Evolutionary conservation across 208 protist genomes (phyloP).

Genomic region (Trypanosoma platydactyli): DNA sequence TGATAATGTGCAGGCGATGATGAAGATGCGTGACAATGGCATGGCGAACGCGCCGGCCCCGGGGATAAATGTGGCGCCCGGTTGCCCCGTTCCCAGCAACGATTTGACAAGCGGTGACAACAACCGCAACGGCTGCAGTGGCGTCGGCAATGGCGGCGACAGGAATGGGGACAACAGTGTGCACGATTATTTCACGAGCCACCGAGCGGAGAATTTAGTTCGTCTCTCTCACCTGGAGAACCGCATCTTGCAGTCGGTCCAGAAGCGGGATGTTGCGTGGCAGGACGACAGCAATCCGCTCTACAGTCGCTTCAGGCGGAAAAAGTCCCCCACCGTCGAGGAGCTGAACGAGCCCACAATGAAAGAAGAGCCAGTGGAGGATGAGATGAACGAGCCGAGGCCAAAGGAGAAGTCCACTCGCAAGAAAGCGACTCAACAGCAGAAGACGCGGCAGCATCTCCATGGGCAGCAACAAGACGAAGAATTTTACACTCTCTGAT

Average conservation of each 20-base stretch:
- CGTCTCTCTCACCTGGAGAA: constrained; percentile 45
- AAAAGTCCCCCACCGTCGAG: background rate
- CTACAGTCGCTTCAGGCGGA: constrained; percentile 28
- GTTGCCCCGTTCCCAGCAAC: background rate
- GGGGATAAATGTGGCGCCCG: background rate
- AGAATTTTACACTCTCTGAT: no score
- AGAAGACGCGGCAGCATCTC: background rate
- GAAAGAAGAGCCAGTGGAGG: background rate
- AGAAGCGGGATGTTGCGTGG: constrained; percentile 33
- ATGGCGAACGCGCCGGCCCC: background rate
- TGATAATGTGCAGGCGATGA: constrained; percentile 50
- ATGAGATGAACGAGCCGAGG: background rate
- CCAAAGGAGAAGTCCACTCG: background rate
- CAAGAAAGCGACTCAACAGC: background rate
- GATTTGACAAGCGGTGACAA: background rate
- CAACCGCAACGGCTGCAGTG: background rate
- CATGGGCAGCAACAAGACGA: background rate
- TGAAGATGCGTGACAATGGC: constrained; percentile 19
- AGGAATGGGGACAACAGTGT: constrained; percentile 4
- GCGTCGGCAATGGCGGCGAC: background rate
- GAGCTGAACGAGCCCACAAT: background rate
- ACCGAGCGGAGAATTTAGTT: constrained; percentile 42
- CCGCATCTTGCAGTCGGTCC: constrained; percentile 46
- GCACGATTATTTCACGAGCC: constrained; percentile 70
- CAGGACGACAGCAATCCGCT: constrained; percentile 19